Percentiles rank a stretch among this genome's conserved stretches.
These are phyloP conservation scores for Solanum medicagineum DNA, from an alignment of 257 asterid species.

Conservation along the genomic window DNA sequence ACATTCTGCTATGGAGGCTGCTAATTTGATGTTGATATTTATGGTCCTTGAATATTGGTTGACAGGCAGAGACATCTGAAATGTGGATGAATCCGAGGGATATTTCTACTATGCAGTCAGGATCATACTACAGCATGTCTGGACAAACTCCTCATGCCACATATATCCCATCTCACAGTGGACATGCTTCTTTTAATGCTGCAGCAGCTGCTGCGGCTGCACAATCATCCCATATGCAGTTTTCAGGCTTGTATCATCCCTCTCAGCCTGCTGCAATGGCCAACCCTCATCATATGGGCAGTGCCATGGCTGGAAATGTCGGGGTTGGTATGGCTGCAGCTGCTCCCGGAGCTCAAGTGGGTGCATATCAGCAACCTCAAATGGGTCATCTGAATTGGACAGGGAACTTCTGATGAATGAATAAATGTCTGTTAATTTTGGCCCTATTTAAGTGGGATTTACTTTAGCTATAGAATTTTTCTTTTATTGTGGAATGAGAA, in stretches of 20 bases:
- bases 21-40: not conserved
- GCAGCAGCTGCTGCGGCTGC: constrained; percentile 65
- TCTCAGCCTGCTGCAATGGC: constrained; percentile 48
- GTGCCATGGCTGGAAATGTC: constrained; percentile 62
- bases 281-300: constrained; percentile 72
- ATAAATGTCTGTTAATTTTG: not conserved
- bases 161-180: constrained; percentile 69
- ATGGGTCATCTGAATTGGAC: constrained; percentile 85
- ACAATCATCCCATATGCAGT: constrained; percentile 93
- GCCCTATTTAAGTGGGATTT: not conserved
- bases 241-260: constrained; percentile 67
- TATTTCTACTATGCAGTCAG: constrained; percentile 51
- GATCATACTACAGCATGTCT: constrained; percentile 72
- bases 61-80: constrained; percentile 88
- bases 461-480: constrained; percentile 26
- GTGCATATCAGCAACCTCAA: constrained; percentile 88
- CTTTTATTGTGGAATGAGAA: constrained; percentile 23
- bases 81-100: constrained; percentile 91
- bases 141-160: constrained; percentile 77
- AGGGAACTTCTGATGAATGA: constrained; percentile 48
- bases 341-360: constrained; percentile 70
- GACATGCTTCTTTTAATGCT: constrained; percentile 68
- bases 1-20: not conserved
- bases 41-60: not conserved
- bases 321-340: constrained; percentile 76